Percentiles rank a stretch among this genome's conserved stretches.
Evolutionary conservation across 2,329 filamentous ascomycete genomes (phyloP).

Genomic region (Lecanoromycetidae sp.): DNA sequence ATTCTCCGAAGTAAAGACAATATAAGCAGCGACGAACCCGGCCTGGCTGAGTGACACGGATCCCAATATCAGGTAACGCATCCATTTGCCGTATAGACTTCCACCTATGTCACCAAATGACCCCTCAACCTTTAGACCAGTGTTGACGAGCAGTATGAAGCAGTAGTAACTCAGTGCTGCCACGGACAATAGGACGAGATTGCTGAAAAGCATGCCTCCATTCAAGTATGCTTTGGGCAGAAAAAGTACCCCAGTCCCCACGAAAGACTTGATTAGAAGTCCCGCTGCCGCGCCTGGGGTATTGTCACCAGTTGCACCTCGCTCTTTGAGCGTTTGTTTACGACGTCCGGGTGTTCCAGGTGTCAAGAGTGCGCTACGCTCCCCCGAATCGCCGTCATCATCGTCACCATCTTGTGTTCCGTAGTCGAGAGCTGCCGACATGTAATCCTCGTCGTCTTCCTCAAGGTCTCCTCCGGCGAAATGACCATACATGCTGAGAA

Average conservation of each 20-base stretch:
- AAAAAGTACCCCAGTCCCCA: constrained; percentile 91
- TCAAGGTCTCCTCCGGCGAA: constrained; percentile 95
- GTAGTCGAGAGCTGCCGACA: constrained; percentile 51
- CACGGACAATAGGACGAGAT: constrained; percentile 73
- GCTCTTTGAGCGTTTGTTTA: constrained; percentile 63
- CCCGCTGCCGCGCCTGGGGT: constrained; percentile 67
- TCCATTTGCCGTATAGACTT: constrained; percentile 77
- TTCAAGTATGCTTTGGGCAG: constrained; percentile 87
- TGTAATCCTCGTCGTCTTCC: constrained; percentile 91
- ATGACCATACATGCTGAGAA: constrained; percentile 87
- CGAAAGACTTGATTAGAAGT: constrained; percentile 90
- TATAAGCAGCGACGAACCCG: constrained; percentile 89
- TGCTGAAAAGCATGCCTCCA: constrained; percentile 95
- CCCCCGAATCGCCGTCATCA: constrained; percentile 53
- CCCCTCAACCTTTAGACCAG: constrained; percentile 72
- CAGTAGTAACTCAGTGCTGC: constrained; percentile 89
- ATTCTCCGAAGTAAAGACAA: constrained; percentile 93
- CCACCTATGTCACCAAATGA: constrained; percentile 97
- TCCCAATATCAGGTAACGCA: constrained; percentile 73
- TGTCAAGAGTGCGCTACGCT: constrained; percentile 70
- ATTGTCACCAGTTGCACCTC: constrained; percentile 62
- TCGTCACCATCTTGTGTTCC: constrained; percentile 45
- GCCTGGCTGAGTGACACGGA: constrained; percentile 95
- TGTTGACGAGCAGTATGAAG: constrained; percentile 85
- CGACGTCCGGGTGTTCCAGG: constrained; percentile 55